phyloP scores from a whole-genome alignment of 192 early-diverging fungal genomes.

The Coemansia sp. region DNA sequence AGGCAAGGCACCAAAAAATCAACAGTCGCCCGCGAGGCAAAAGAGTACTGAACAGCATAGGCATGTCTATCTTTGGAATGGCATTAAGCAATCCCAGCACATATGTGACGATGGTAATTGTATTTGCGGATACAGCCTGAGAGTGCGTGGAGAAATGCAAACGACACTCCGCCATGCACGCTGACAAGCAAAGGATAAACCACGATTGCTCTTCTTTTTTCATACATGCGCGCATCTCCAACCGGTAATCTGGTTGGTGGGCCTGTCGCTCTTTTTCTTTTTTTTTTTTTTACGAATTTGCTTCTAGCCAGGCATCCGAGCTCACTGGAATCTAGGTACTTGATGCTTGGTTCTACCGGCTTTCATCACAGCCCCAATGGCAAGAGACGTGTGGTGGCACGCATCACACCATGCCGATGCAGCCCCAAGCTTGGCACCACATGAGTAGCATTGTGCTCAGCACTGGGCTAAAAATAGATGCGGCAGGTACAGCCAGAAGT shows the following conservation, averaged over 20 bases:
- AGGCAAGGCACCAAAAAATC: background rate
- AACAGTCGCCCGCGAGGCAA: background rate
- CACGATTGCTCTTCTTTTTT: background rate
- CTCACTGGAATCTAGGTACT: background rate
- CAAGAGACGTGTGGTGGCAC: background rate
- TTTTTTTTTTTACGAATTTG: background rate
- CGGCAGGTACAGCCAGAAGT: slow-evolving; percentile 2
- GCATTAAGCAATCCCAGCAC: background rate
- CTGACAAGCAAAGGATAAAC: slow-evolving; percentile 2
- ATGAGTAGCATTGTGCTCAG: background rate
- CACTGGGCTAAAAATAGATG: background rate
- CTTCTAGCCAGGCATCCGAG: background rate
- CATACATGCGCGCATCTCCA: background rate
- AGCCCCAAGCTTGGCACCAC: slow-evolving; percentile 1
- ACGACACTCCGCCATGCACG: background rate
- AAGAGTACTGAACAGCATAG: background rate
- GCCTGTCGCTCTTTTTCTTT: background rate
- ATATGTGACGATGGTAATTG: background rate
- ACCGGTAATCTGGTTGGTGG: background rate
- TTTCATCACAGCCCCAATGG: background rate
- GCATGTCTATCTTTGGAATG: slow-evolving; percentile 5
- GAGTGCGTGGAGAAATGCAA: background rate
- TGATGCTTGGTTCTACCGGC: background rate
- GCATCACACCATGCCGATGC: background rate
- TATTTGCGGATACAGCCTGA: slow-evolving; percentile 2